phyloP scores from a whole-genome alignment of 176 grass and related monocot species.

The Pontederia crassipes region DNA sequence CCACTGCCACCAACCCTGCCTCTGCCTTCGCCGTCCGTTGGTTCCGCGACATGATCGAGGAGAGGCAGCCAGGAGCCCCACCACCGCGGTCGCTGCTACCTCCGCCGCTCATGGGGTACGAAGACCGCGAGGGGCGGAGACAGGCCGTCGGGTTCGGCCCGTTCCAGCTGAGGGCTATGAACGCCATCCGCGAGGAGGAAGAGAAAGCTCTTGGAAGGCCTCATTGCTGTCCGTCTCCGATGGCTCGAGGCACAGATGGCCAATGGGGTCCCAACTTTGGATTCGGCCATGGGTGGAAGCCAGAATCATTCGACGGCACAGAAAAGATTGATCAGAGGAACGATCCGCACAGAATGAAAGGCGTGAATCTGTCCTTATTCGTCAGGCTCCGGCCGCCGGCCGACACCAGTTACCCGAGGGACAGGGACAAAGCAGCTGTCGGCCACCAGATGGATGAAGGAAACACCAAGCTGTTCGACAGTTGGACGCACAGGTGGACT shows the following conservation, averaged over 20 bases:
- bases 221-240: neutral
- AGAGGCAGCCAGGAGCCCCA: neutral
- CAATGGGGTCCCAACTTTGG: neutral
- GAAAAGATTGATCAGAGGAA: neutral
- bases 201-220: neutral
- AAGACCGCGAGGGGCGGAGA: neutral
- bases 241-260: neutral
- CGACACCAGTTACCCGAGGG: neutral
- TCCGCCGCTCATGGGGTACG: neutral
- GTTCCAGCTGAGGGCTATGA: slow-evolving; percentile 17
- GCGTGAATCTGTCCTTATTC: slow-evolving; percentile 31
- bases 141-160: slow-evolving; percentile 18
- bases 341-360: neutral
- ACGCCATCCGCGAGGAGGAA: neutral
- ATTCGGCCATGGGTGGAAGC: neutral
- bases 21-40: neutral
- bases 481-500: neutral
- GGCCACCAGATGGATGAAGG: slow-evolving; percentile 12
- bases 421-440: slow-evolving; percentile 1
- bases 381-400: slow-evolving; percentile 28
- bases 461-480: neutral
- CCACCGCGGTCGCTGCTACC: neutral
- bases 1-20: neutral
- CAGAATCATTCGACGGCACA: neutral
- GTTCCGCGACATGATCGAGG: neutral